A percentile compares a stretch with the other conserved stretches of the same genome.
phyloP scores from a whole-genome alignment of 805 yeast genomes.

The Candida stauntonica region DNA sequence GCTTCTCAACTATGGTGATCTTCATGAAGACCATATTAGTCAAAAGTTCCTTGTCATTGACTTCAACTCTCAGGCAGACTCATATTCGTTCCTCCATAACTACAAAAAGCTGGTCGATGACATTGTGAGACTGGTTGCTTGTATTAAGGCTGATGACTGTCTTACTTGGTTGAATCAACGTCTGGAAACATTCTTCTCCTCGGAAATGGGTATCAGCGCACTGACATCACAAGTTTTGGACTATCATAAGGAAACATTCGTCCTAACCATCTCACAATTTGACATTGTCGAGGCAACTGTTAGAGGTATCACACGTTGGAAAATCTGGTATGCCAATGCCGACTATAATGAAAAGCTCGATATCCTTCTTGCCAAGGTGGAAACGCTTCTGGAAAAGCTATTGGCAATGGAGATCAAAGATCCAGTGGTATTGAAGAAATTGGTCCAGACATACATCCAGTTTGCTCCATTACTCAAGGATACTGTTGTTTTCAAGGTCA shows the following conservation, averaged over 20 bases:
- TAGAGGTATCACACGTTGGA: constrained; percentile 93
- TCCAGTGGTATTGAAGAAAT: constrained; percentile 77
- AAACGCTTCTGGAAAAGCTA: constrained; percentile 67
- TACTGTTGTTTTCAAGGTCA: constrained; percentile 73
- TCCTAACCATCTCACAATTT: constrained; percentile 76
- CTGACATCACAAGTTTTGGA: constrained; percentile 50
- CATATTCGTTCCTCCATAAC: constrained; percentile 68
- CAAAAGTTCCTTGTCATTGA: constrained; percentile 73
- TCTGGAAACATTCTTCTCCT: constrained; percentile 66
- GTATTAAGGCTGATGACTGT: constrained; percentile 80
- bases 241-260: constrained; percentile 61
- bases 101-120: constrained; percentile 86
- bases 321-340: constrained; percentile 74
- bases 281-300: constrained; percentile 85
- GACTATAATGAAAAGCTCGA: constrained; percentile 49
- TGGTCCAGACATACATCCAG: constrained; percentile 88
- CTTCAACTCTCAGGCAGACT: constrained; percentile 82
- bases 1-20: constrained; percentile 64
- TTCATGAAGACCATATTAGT: constrained; percentile 60
- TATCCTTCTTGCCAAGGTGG: constrained; percentile 50
- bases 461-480: constrained; percentile 88
- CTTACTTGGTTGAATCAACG: constrained; percentile 76
- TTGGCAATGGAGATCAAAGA: constrained; percentile 72
- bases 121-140: constrained; percentile 80
- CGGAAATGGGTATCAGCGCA: constrained; percentile 63